Conservation (phyloP, 2,329 filamentous ascomycete species). For the Diplodia mutila region DNA sequence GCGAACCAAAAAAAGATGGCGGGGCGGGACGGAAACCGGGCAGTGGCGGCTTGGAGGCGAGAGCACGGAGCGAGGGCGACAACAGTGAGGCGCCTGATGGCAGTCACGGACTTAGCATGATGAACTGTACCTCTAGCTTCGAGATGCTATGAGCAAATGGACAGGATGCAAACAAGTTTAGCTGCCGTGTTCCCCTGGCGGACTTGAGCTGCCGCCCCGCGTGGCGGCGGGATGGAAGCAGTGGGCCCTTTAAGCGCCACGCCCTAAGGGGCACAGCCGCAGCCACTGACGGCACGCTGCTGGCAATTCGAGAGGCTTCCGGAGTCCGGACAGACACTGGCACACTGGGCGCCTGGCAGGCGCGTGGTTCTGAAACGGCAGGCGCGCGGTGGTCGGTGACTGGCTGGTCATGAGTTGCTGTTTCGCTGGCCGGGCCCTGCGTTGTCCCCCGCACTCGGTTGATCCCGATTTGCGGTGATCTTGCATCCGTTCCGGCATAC, state of each 20-base stretch:
- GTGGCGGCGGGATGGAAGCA: background rate
- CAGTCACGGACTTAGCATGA: conserved; percentile 7
- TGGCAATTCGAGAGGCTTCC: background rate
- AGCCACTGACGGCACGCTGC: conserved; percentile 18
- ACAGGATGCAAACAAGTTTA: conserved; percentile 4
- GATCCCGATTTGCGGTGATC: conserved; percentile 10
- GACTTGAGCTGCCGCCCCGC: conserved; percentile 2
- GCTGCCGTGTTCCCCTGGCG: conserved; percentile 7
- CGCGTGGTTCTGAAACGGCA: conserved; percentile 5
- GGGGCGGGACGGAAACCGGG: conserved; percentile 7
- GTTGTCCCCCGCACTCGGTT: conserved; percentile 20
- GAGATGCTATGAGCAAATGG: conserved; percentile 13
- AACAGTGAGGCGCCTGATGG: background rate
- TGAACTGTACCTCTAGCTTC: background rate
- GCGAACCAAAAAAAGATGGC: conserved; percentile 17
- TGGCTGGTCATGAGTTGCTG: background rate
- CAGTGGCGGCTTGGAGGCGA: conserved; percentile 1
- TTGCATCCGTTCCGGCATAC: conserved; percentile 15
- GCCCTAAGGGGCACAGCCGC: conserved; percentile 9
- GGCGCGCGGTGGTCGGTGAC: conserved; percentile 11
- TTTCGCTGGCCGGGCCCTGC: conserved; percentile 15
- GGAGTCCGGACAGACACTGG: background rate
- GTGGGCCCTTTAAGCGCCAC: conserved; percentile 4
- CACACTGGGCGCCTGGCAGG: background rate
- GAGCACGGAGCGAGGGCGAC: background rate